Evolutionary conservation across 2,329 filamentous ascomycete genomes (phyloP).

Genomic region (Pseudohalonectria lignicola): DNA sequence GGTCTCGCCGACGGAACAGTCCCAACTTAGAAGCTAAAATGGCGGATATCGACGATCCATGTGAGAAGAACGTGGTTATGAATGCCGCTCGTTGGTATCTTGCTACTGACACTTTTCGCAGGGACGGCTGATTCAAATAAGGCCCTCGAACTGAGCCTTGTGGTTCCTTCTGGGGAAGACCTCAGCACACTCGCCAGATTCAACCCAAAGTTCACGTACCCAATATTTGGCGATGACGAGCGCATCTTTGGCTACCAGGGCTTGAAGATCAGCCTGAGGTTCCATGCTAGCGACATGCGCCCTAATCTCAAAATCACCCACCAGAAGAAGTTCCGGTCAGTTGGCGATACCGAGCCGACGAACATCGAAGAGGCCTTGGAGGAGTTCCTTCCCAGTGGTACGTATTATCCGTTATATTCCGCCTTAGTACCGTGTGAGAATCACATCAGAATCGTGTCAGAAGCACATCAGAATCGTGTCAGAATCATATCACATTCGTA

Average conservation of each 20-base stretch:
- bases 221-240: conserved; percentile 90
- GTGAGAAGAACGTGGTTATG: conserved; percentile 2
- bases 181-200: conserved; percentile 57
- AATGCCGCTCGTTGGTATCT: background rate
- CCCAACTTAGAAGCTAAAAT: no score
- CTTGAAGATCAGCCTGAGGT: conserved; percentile 63
- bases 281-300: conserved; percentile 60
- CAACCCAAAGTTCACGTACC: conserved; percentile 78
- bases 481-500: no score
- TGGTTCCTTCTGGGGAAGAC: conserved; percentile 36
- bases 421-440: no score
- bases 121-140: conserved; percentile 52
- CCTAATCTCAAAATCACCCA: conserved; percentile 65
- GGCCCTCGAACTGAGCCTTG: conserved; percentile 50
- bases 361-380: conserved; percentile 57
- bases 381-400: conserved; percentile 57
- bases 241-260: conserved; percentile 82
- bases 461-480: no score
- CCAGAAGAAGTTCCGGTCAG: conserved; percentile 56
- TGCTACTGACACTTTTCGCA: conserved; percentile 12
- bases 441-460: no score
- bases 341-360: conserved; percentile 57
- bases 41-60: conserved; percentile 7
- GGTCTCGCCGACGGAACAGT: no score
- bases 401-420: no score